These are phyloP conservation scores for Sclerotinia minor DNA, from an alignment of 2,329 filamentous ascomycete species.

Conservation along the genomic window DNA sequence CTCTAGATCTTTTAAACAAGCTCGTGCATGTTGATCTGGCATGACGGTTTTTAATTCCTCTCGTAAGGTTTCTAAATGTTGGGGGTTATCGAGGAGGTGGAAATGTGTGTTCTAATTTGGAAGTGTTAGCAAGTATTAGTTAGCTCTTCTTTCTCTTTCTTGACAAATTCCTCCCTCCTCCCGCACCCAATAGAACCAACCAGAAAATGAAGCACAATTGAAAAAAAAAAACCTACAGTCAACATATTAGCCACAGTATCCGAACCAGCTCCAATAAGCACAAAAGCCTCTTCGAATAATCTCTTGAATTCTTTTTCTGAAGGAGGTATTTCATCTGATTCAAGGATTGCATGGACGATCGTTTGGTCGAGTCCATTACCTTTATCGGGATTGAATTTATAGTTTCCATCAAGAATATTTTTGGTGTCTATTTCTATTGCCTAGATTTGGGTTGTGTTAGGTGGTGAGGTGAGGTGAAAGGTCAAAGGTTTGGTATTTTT, in stretches of 20 bases:
- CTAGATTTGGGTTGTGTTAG: conserved; percentile 4
- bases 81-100: conserved; percentile 31
- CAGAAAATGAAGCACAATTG: too few relatives aligned
- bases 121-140: background rate
- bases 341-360: conserved; percentile 31
- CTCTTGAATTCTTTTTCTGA: conserved; percentile 28
- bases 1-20: conserved; percentile 32
- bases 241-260: conserved; percentile 31
- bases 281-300: conserved; percentile 33
- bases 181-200: too few relatives aligned
- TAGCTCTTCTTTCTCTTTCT: accelerated
- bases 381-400: conserved; percentile 21
- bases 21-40: conserved; percentile 4
- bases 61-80: conserved; percentile 27
- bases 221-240: background rate
- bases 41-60: conserved; percentile 28
- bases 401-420: conserved; percentile 16
- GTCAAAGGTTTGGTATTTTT: too few relatives aligned
- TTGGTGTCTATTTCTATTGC: conserved; percentile 8
- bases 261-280: conserved; percentile 31
- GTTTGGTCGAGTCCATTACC: conserved; percentile 23
- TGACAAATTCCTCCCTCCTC: background rate
- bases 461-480: background rate
- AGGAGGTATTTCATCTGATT: conserved; percentile 27
- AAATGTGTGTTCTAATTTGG: conserved; percentile 23